Percentiles rank a stretch among this genome's conserved stretches.
phyloP scores from a whole-genome alignment of 176 grass and related monocot genomes.

The Bonia amplexicaulis region DNA sequence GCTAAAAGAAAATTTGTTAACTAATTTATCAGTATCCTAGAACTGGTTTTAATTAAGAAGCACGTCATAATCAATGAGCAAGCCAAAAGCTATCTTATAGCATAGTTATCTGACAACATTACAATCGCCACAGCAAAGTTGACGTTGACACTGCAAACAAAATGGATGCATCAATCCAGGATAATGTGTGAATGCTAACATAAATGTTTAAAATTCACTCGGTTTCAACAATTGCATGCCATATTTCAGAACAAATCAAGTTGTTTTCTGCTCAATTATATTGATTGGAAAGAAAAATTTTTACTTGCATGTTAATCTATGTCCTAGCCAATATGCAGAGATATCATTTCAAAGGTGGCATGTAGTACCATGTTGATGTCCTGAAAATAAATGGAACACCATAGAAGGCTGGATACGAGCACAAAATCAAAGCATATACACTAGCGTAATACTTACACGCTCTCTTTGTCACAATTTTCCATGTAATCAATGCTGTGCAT shows the following conservation, averaged over 20 bases:
- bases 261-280: neutral
- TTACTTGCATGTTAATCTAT: neutral
- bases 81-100: neutral
- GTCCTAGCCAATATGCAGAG: neutral
- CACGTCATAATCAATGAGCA: neutral
- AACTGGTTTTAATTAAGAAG: neutral
- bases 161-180: neutral
- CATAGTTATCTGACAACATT: neutral
- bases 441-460: constrained; percentile 44
- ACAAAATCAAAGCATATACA: neutral
- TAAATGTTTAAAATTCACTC: neutral
- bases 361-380: neutral
- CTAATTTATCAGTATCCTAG: neutral
- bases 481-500: constrained; percentile 49
- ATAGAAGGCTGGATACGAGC: neutral
- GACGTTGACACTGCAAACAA: neutral
- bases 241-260: neutral
- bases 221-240: neutral
- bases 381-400: neutral
- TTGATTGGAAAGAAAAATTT: neutral
- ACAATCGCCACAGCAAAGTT: neutral
- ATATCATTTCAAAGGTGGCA: neutral
- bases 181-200: neutral
- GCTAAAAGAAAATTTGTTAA: neutral
- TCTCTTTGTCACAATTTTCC: constrained; percentile 47